phyloP scores from a whole-genome alignment of 2,329 filamentous ascomycete genomes.

The Epicoccum sorghinum region DNA sequence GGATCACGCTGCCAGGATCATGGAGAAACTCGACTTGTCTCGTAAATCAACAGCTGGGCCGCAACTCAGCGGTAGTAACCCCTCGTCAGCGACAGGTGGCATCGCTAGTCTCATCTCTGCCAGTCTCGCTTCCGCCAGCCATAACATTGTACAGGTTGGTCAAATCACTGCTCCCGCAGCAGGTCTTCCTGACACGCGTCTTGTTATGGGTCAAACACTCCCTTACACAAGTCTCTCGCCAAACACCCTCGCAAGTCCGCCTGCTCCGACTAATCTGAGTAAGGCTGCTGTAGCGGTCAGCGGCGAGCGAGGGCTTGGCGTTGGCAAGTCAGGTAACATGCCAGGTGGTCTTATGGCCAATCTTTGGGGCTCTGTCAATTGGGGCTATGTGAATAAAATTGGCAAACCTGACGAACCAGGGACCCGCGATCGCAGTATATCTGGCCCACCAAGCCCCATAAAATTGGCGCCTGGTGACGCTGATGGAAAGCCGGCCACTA shows the following conservation, averaged over 20 bases:
- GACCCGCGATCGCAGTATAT: slow-evolving; percentile 36
- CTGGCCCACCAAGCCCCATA: slow-evolving; percentile 45
- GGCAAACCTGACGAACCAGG: slow-evolving; percentile 59
- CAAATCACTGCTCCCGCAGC: slow-evolving; percentile 49
- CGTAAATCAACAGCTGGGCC: slow-evolving; percentile 72
- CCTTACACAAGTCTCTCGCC: slow-evolving; percentile 75
- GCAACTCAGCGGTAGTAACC: slow-evolving; percentile 48
- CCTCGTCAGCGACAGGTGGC: slow-evolving; percentile 62
- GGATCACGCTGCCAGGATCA: slow-evolving; percentile 85
- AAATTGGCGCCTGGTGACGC: slow-evolving; percentile 27
- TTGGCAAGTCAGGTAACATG: slow-evolving; percentile 69
- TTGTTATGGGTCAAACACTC: slow-evolving; percentile 53
- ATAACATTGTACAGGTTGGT: slow-evolving; percentile 74
- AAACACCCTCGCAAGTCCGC: slow-evolving; percentile 79
- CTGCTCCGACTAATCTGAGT: slow-evolving; percentile 83
- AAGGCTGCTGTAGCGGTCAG: slow-evolving; percentile 82
- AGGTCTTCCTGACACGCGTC: slow-evolving; percentile 44
- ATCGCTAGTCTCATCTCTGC: slow-evolving; percentile 87
- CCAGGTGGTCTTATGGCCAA: slow-evolving; percentile 90
- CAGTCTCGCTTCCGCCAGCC: slow-evolving; percentile 73
- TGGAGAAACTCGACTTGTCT: slow-evolving; percentile 89
- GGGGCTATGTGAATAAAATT: slow-evolving; percentile 71
- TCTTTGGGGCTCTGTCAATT: slow-evolving; percentile 88
- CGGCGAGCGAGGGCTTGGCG: slow-evolving; percentile 72
- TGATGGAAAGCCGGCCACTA: slow-evolving; percentile 22